Base-by-base conservation (phyloP, 2,329 filamentous ascomycete genomes). In the Aspergillus carbonarius region DNA sequence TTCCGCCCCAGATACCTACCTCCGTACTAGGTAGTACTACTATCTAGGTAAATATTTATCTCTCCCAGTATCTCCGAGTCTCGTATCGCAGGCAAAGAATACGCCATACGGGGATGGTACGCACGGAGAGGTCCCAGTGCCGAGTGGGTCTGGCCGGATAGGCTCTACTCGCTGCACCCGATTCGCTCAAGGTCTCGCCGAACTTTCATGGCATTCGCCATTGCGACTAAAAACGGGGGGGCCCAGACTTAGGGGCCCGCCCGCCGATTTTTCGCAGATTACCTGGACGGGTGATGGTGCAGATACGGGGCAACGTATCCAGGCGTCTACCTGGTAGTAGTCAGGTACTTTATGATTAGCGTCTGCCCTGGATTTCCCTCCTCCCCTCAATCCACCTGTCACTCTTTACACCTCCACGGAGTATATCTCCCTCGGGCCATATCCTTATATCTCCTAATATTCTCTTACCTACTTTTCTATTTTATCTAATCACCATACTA, bases 321-420 rank as follows among this genome's bases (percentile, higher is more conserved):
- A 10, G 30, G 8, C 9, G 30, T 51, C 34, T 51, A 55, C 25
- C 34, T 49, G n/a, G n/a, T n/a, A n/a, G n/a, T n/a, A 48, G 35
- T 25, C 47, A 54, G 40, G 32, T 47, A 51, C 52, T 39, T 37
- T 57, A 51, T 40, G 39, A 13, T 42, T 50, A 42, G 46, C 37
- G 17, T 37, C 46, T 40, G 34, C 46, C 54, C 18, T 46, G n/a
- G 34, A 34, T 57, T 55, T 62, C 34, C 32, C 27, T n/a, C 17
- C 42, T 42, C 23, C 42, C 30, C 27, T 25, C 17, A n/a, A 35
- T 17, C 13, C 17, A 39, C 20, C 48, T 18, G 49, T 54, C 58
- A 46, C 15, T 57, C 58, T 57, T 57, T 60, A 25, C 39, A 34
- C 42, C 34, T 30, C 35, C 12, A 42, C 39, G 39, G 39, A 40